Base-by-base conservation (phyloP, 495 filamentous ascomycete species). In the Lasiosphaeria hispida region DNA sequence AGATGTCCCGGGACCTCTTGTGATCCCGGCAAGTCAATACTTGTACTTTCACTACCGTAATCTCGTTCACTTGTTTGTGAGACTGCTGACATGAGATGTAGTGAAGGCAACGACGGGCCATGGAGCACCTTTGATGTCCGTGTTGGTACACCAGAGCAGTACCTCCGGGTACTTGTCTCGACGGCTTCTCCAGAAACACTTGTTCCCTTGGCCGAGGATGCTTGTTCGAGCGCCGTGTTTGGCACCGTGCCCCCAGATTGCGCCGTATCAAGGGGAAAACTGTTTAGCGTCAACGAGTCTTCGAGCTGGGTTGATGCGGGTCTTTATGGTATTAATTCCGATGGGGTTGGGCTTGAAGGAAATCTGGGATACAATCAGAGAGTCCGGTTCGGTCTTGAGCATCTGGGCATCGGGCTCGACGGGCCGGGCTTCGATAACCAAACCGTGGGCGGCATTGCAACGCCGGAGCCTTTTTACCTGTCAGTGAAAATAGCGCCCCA, bases 81-180 rank as follows among this genome's bases (percentile, higher is more conserved):
- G 65, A 37, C 17, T 55, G 23, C 55, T 70, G 17, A 55, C 57
- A 35, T 10, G 30, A 14, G 10, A n/a, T 17, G 58, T 58, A 83
- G 79, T 72, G 78, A 81, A 37, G 81, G 81, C 11, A 74, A 75
- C 61, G 81, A 84, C 65, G 81, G 82, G 14, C 64, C 67, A 10
- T 84, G 81, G 82, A 78, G 75, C 35, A 75, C 79, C 5, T 82
- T 83, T 58, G 68, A 66, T 40, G 50, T 84, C 18, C 64, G 69
- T 14, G 68, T 83, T 9, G 82, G 82, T 44, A 74, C 69, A 7
- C 81, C 82, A 7, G 59, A 71, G 33, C 80, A 83, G 56, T 67
- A 61, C 57, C 62, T 78, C 34, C 70, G 74, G 30, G 72, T 79
- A 5, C 68, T 82, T 4, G 59, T 75, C 4, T 80, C 81, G 33